These are phyloP conservation scores for Astragalus membranaceus DNA, from an alignment of 306 rosid species.

Conservation along the genomic window DNA sequence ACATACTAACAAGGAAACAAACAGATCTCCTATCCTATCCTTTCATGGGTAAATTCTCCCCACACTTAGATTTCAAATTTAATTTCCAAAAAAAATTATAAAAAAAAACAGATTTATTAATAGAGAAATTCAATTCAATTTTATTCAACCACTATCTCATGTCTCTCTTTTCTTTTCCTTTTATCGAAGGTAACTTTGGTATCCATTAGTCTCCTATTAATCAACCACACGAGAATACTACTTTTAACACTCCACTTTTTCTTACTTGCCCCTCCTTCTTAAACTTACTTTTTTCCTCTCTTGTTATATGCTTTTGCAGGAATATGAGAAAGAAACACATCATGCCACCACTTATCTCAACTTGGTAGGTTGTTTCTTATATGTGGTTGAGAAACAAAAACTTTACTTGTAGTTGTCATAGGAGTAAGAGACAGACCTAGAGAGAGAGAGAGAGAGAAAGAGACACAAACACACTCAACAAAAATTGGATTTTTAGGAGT, in stretches of 20 bases:
- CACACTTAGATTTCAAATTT: slow-evolving; percentile 29
- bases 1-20: neutral
- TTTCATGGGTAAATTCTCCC: slow-evolving; percentile 45
- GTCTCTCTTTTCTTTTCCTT: slow-evolving; percentile 17
- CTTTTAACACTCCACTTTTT: slow-evolving; percentile 50
- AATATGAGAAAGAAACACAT: slow-evolving; percentile 46
- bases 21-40: neutral
- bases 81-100: slow-evolving; percentile 15
- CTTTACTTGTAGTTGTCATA: slow-evolving; percentile 42
- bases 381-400: slow-evolving; percentile 73
- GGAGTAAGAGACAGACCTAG: neutral
- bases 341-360: slow-evolving; percentile 40
- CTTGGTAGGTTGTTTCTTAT: slow-evolving; percentile 58
- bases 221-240: slow-evolving; percentile 83
- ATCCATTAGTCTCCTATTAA: slow-evolving; percentile 37
- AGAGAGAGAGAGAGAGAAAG: neutral
- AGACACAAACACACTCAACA: neutral
- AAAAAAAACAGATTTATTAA: neutral
- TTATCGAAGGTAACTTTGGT: slow-evolving; percentile 37
- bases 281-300: neutral
- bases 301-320: slow-evolving; percentile 66
- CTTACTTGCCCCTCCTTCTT: neutral
- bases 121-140: neutral
- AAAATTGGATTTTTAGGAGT: slow-evolving; percentile 14
- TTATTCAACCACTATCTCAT: slow-evolving; percentile 46